A percentile compares a stretch with the other conserved stretches of the same genome.
Evolutionary conservation across 768 basidiomycete genomes (phyloP).

Genomic region (Pleurotus citrinopileatus): DNA sequence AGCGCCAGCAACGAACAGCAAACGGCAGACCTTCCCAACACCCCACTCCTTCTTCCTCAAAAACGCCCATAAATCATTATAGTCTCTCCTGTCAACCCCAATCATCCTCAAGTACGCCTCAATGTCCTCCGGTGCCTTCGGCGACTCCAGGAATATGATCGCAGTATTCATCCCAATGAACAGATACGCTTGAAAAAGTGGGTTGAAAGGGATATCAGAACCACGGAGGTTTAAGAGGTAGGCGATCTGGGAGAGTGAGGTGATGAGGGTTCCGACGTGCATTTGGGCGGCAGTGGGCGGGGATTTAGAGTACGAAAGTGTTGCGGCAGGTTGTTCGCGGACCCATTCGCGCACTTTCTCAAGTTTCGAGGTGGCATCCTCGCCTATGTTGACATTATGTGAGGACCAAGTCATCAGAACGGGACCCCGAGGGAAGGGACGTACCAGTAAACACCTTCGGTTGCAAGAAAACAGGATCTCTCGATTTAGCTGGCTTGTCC

Average conservation of each 20-base stretch:
- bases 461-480: conserved; percentile 63
- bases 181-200: conserved; percentile 87
- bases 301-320: conserved; percentile 60
- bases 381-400: conserved; percentile 30
- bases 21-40: conserved; percentile 59
- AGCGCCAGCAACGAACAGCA: background rate
- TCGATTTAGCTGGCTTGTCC: conserved; percentile 69
- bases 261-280: conserved; percentile 66
- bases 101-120: conserved; percentile 54
- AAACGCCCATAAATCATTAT: conserved; percentile 79
- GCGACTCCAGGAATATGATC: conserved; percentile 73
- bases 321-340: conserved; percentile 49
- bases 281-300: conserved; percentile 59
- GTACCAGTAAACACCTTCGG: conserved; percentile 67
- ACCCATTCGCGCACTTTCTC: conserved; percentile 70
- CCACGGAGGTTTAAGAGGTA: conserved; percentile 90
- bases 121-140: conserved; percentile 61
- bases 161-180: conserved; percentile 62
- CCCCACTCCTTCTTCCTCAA: conserved; percentile 75
- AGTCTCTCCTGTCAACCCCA: conserved; percentile 58
- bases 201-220: conserved; percentile 87
- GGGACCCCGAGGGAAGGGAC: conserved; percentile 15
- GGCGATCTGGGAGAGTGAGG: conserved; percentile 73
- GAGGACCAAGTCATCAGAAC: background rate
- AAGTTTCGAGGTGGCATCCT: conserved; percentile 71